Evolutionary conservation across 345 rosid genomes (phyloP).

Genomic region (Murraya paniculata): DNA sequence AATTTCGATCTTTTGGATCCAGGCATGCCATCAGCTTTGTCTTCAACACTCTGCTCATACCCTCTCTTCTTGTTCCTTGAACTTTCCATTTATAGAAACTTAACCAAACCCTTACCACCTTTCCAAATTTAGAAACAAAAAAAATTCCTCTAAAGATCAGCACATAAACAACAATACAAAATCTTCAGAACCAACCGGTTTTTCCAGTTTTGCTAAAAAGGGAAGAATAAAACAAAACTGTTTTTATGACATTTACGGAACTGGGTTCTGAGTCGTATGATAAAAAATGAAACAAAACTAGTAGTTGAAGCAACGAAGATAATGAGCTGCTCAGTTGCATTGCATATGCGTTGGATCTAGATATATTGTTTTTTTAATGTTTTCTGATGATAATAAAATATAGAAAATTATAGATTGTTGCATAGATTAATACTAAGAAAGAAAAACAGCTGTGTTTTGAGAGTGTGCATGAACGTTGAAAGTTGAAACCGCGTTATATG

Average conservation of each 20-base stretch:
- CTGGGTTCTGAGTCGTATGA: conserved; percentile 8
- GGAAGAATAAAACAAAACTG: background rate
- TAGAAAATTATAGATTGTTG: background rate
- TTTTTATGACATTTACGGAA: conserved; percentile 8
- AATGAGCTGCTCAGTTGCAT: background rate
- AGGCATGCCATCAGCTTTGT: conserved; percentile 38
- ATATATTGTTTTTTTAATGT: background rate
- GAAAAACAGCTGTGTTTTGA: conserved; percentile 28
- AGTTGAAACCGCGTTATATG: conserved; percentile 41
- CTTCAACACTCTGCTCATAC: conserved; percentile 47
- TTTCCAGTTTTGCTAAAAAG: background rate
- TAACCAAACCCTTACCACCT: background rate
- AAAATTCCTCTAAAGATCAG: conserved; percentile 21
- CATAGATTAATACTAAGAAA: background rate
- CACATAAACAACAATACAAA: conserved; percentile 25
- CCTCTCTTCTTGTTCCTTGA: conserved; percentile 67
- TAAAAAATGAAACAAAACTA: background rate
- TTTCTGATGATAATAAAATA: background rate
- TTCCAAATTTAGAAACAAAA: conserved; percentile 22
- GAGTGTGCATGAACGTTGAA: conserved; percentile 35
- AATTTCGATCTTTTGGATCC: conserved; percentile 71
- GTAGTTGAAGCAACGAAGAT: conserved; percentile 10
- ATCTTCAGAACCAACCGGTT: background rate
- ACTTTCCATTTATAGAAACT: conserved; percentile 57
- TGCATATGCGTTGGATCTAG: conserved; percentile 18